Percentiles rank a stretch among this genome's conserved stretches.
phyloP scores from a whole-genome alignment of 1,284 basidiomycete species.

The Marasmius oreades region DNA sequence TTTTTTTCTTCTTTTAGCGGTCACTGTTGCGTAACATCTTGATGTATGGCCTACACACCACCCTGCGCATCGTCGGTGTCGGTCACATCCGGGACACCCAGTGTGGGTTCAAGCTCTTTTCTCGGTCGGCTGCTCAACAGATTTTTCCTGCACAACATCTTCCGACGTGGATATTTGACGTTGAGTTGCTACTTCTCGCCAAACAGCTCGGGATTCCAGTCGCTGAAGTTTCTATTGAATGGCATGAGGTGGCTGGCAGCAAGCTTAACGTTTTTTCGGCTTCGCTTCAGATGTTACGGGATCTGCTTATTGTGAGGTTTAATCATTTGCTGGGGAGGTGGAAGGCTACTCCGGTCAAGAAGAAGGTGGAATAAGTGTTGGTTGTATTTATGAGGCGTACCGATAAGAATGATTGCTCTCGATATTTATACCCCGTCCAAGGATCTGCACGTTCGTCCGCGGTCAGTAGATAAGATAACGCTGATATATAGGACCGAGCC shows the following conservation, averaged over 20 bases:
- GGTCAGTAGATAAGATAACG: too few relatives aligned
- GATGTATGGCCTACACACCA: constrained; percentile 88
- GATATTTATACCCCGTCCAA: too few relatives aligned
- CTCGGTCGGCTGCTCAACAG: constrained; percentile 71
- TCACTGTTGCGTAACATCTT: constrained; percentile 85
- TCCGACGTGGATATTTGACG: constrained; percentile 92
- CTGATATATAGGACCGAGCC: too few relatives aligned
- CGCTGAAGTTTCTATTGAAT: constrained; percentile 82
- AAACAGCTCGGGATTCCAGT: constrained; percentile 74
- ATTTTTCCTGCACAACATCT: constrained; percentile 86
- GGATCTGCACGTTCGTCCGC: too few relatives aligned
- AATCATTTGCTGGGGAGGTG: constrained; percentile 80
- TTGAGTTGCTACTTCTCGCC: constrained; percentile 89
- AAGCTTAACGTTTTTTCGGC: constrained; percentile 86
- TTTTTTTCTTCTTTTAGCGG: constrained; percentile 47
- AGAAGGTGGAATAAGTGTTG: constrained; percentile 2
- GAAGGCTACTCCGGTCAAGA: constrained; percentile 26
- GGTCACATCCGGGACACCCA: constrained; percentile 91
- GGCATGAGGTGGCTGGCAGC: constrained; percentile 90
- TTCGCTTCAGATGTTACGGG: constrained; percentile 84
- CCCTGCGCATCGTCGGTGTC: constrained; percentile 80
- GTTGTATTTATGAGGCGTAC: background rate
- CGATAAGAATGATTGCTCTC: too few relatives aligned
- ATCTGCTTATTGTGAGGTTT: constrained; percentile 78
- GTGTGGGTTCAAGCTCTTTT: constrained; percentile 94